These are phyloP conservation scores for Fusarium sp. DNA, from an alignment of 2,329 filamentous ascomycete genomes.

Conservation along the genomic window DNA sequence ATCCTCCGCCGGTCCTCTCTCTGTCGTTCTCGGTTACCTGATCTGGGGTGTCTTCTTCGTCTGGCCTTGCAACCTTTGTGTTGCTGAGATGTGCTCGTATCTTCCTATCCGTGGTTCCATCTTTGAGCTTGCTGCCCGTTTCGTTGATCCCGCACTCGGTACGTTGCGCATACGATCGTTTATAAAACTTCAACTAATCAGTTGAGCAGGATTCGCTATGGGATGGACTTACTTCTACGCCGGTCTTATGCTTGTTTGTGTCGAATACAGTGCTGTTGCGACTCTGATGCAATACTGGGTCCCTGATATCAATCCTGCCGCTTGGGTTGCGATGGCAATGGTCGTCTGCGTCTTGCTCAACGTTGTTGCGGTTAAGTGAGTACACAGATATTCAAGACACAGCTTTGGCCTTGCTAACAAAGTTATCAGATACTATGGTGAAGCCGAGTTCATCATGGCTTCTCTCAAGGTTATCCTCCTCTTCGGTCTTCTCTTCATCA, in stretches of 20 bases:
- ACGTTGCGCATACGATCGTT: neutral
- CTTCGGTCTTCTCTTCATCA: slow-evolving; percentile 72
- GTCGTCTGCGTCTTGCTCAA: slow-evolving; percentile 63
- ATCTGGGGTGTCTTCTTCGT: slow-evolving; percentile 62
- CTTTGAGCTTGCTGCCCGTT: slow-evolving; percentile 68
- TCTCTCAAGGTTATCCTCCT: slow-evolving; percentile 65
- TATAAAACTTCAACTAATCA: neutral
- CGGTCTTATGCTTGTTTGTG: slow-evolving; percentile 62
- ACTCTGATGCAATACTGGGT: slow-evolving; percentile 63
- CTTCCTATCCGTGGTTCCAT: slow-evolving; percentile 69
- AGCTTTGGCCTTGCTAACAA: neutral
- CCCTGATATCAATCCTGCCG: slow-evolving; percentile 60
- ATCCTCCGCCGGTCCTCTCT: slow-evolving; percentile 60
- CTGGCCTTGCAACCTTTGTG: slow-evolving; percentile 61
- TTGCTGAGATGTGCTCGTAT: slow-evolving; percentile 72
- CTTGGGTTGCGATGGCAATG: slow-evolving; percentile 65
- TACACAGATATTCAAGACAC: slow-evolving; percentile 23
- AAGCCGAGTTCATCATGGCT: slow-evolving; percentile 69
- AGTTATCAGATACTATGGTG: slow-evolving; percentile 55
- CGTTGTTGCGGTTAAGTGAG: slow-evolving; percentile 60
- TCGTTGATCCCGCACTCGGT: slow-evolving; percentile 69
- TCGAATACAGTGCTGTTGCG: slow-evolving; percentile 61
- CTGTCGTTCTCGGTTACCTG: slow-evolving; percentile 61
- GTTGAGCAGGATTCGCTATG: slow-evolving; percentile 62
- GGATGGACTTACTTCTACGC: slow-evolving; percentile 68